Evolutionary conservation across 1,284 basidiomycete genomes (phyloP), one percentile per base, ranked within the genome.

Genomic region (Austroboletus rostrupii): DNA sequence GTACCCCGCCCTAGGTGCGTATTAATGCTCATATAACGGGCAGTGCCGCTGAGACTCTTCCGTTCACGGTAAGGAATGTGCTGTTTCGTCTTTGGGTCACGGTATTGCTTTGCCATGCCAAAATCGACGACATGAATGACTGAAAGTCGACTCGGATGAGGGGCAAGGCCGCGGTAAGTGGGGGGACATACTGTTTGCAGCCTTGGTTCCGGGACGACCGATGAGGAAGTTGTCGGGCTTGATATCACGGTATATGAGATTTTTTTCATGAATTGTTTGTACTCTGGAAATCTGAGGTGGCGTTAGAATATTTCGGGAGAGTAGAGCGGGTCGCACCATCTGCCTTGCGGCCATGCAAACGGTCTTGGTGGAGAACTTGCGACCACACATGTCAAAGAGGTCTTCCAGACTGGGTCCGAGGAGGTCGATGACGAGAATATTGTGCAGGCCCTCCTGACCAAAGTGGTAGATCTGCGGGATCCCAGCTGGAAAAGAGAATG

Each of bases 181-280:
- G 38, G 17, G 26, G 20, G 42, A 47, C 61, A 19, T 21, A 61
- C 60, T 80, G 65, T 96, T 95, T 49, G 93, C 90, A 31, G 79
- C 89, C 76, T 94, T 97, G 41, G 90, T 95, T 35, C 83, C 83
- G n/a, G 94, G 90, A 13, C 94, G 87, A 50, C 96, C 96, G 67
- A 99, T 93, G 57, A 99, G 76, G 71, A 99, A 98, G 75, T 99
- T 98, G 76, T 98, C 96, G 43, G 96, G 96, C 70, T 98, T 98
- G 77, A 98, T 98, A 69, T 98, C 97, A 57, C 96, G 92, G 76
- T 98, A 97, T 61, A 99, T 97, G 69, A 98, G 87, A 61, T 94
- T 97, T 73, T 97, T 95, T 61, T 97, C 96, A 73, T 99, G 96
- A 57, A 98, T 90, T 60, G 95, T 88, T 73, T 99, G 95, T 45